Evolutionary conservation across 1,139 yeast species (phyloP).

Genomic region (Scheffersomyces cryptocercus): DNA sequence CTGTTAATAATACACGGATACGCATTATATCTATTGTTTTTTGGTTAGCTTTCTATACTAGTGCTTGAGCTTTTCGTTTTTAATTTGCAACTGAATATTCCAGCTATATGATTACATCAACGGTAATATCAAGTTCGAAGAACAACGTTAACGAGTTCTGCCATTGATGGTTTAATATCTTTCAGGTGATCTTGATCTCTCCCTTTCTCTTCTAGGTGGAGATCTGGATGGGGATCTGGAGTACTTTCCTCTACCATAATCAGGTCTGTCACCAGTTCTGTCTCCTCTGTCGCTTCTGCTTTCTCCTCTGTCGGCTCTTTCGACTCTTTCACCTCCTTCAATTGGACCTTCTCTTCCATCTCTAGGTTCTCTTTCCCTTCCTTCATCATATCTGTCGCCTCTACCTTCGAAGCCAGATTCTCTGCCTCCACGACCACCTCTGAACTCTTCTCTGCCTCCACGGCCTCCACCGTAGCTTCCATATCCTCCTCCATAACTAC

Average conservation of each 20-base stretch:
- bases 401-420: constrained; percentile 8
- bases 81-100: too few species aligned
- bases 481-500: constrained; percentile 13
- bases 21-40: too few species aligned
- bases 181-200: constrained; percentile 45
- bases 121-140: too few species aligned
- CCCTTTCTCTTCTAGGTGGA: constrained; percentile 29
- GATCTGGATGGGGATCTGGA: constrained; percentile 46
- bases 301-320: constrained; percentile 11
- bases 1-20: too few species aligned
- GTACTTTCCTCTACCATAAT: constrained; percentile 28
- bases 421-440: constrained; percentile 10
- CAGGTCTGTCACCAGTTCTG: constrained; percentile 10
- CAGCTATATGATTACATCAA: too few species aligned
- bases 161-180: constrained; percentile 16
- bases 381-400: constrained; percentile 7
- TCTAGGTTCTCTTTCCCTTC: constrained; percentile 16
- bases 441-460: constrained; percentile 11
- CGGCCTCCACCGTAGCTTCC: constrained; percentile 15
- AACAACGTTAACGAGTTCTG: too few species aligned
- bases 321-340: constrained; percentile 22
- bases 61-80: too few species aligned
- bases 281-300: constrained; percentile 1
- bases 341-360: constrained; percentile 17
- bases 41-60: too few species aligned